Evolutionary conservation across 2,329 filamentous ascomycete genomes (phyloP), one percentile per base, ranked within the genome.

Genomic region (Thermomyces lanuginosus): DNA sequence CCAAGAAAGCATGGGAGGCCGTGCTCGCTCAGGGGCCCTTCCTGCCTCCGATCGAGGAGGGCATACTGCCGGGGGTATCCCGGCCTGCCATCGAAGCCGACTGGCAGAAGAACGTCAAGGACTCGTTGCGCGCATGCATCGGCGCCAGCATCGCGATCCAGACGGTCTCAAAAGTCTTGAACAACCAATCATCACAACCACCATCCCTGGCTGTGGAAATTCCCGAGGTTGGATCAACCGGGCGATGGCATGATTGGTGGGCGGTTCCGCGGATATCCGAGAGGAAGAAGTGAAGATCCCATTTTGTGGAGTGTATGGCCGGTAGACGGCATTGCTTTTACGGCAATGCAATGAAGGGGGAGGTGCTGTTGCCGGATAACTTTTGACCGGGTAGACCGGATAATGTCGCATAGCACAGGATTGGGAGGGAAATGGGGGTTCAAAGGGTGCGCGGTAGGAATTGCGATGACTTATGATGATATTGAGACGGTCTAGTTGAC

Each of bases 71-170:
- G 14, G 22, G 23, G 16, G 22, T 30, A 15, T 21, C 15, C 51
- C 53, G 12, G 48, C 60, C 15, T 58, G 67, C 33, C 51, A 64
- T 46, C 22, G 64, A 76, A 38, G 66, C 64, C 7, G 63, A 69
- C 29, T 83, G 76, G 75, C 45, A 64, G 10, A 56, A 55, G 12
- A 61, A 68, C 12, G 57, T 66, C 7, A 75, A 70, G 46, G 63
- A 67, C 33, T 65, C 64, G 6, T 59, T 78, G 40, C 72, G 71
- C 41, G 69, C 76, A n/a, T 76, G 72, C 37, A 82, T 84, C 34
- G 71, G 70, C 6, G 63, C 74, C 1, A 70, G 69, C 4, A 65
- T 83, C 35, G 69, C 72, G 0, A 63, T 80, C 22, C 62, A 63
- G 13, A 61, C 60, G 1, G 48, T 77, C 24, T 66, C 64, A 41